These are phyloP conservation scores for Globomyces sp. DNA, from an alignment of 371 early-diverging fungal species.

Conservation along the genomic window DNA sequence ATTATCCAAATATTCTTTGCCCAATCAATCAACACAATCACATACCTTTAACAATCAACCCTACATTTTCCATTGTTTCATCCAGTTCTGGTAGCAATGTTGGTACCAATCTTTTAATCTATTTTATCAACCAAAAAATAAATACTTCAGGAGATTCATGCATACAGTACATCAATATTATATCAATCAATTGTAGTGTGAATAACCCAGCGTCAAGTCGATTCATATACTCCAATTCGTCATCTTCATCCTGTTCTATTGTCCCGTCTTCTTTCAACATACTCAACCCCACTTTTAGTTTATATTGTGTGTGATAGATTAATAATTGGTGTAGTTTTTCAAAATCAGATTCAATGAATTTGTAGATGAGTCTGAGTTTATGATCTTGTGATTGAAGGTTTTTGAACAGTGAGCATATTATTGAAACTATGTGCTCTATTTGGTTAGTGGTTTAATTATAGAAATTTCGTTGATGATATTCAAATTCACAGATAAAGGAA, in stretches of 20 bases:
- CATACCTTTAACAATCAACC: too few species aligned
- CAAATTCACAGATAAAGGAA: too few species aligned
- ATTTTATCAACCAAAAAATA: too few species aligned
- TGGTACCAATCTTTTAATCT: too few species aligned
- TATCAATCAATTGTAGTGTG: slow-evolving; percentile 68
- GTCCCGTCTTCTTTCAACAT: slow-evolving; percentile 14
- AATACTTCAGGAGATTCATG: slow-evolving; percentile 14
- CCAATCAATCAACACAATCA: too few species aligned
- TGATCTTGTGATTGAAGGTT: slow-evolving; percentile 45
- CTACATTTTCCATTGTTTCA: too few species aligned
- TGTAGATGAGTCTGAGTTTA: slow-evolving; percentile 72
- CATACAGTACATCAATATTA: slow-evolving; percentile 29
- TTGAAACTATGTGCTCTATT: slow-evolving; percentile 74
- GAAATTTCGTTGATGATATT: too few species aligned
- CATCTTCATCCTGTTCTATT: slow-evolving; percentile 50
- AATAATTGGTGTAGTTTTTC: slow-evolving; percentile 76
- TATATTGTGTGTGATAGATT: slow-evolving; percentile 69
- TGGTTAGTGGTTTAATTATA: too few species aligned
- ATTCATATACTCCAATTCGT: slow-evolving; percentile 61
- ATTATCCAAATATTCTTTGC: too few species aligned
- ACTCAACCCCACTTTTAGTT: slow-evolving; percentile 51
- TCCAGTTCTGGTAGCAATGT: too few species aligned
- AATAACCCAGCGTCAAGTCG: slow-evolving; percentile 81
- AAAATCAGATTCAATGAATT: slow-evolving; percentile 77
- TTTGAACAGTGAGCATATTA: slow-evolving; percentile 70